Evolutionary conservation across 2,329 filamentous ascomycete species (phyloP), one percentile per base, ranked within the genome.

Genomic region (Fusarium verticillioides): DNA sequence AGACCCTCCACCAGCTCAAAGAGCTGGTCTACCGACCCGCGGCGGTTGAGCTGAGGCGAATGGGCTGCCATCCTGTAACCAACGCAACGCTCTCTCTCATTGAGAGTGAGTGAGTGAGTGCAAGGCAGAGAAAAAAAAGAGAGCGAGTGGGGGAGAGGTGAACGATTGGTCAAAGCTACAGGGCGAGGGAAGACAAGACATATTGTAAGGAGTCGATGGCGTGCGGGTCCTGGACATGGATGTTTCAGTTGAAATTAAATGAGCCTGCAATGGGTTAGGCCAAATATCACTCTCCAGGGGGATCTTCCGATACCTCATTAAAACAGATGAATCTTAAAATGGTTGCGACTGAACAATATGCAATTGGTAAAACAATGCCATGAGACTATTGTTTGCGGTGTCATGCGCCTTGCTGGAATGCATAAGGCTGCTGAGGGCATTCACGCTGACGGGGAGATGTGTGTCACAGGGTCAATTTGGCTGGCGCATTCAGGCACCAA

Each of bases 1-100:
- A 75, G 73, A 21, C 70, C 73, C 2, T 75, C 66, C 26, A 75
- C 70, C 54, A 75, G 39, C 67, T 75, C 73, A 7, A 72, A 75
- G 39, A 75, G 73, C 67, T 75, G 73, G 66, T 75, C 73, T 43
- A 75, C 73, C 66, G 73, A 75, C 47, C 65, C 69, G 46, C 69
- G 69, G 43, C 54, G 58, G 44, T 67, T 43, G 37, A 69, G 39
- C 26, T 63, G 66, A 36, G 44, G 66, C 28, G 37, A 54, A 64
- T 64, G 54, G 44, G 65, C 56, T 44, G 57, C 66, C 64, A 69
- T 69, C 32, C 40, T 64, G 39, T 66, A 62, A 23, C 44, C n/a
- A 32, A 43, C 19, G 26, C 53, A 40, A 54, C 37, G 47, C 64
- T 66, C 60, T 67, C 63, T 43, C 49, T 54, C 50, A 68, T 61